Percentiles rank a stretch among this genome's conserved stretches.
Evolutionary conservation across 805 yeast species (phyloP).

Genomic region (Hanseniaspora hatyaiensis): DNA sequence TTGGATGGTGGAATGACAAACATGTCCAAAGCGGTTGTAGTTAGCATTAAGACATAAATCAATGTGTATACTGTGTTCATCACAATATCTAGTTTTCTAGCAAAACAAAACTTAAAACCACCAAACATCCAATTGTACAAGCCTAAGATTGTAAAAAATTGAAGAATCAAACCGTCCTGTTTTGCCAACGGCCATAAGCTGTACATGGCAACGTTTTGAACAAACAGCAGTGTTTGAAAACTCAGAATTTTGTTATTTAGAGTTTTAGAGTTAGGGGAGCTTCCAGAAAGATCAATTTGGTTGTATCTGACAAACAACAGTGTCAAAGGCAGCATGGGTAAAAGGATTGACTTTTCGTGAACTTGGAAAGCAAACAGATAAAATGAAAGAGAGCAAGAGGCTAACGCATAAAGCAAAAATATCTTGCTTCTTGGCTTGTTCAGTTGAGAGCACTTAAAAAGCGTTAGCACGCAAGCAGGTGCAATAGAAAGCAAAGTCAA

Average conservation of each 20-base stretch:
- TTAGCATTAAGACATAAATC: constrained; percentile 22
- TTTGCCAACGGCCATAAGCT: constrained; percentile 79
- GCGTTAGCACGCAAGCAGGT: constrained; percentile 45
- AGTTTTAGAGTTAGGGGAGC: neutral
- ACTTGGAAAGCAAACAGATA: constrained; percentile 89
- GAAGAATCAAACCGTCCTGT: constrained; percentile 62
- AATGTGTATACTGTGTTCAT: constrained; percentile 19
- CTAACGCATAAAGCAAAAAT: constrained; percentile 58
- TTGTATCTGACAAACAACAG: constrained; percentile 33
- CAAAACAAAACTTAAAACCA: constrained; percentile 44
- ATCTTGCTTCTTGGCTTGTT: constrained; percentile 28
- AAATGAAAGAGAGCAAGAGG: constrained; percentile 77
- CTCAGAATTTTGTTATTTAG: neutral
- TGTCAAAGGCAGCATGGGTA: constrained; percentile 79
- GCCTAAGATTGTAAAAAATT: constrained; percentile 50
- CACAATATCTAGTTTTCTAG: constrained; percentile 23
- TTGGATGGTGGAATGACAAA: constrained; percentile 40
- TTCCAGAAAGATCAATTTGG: neutral
- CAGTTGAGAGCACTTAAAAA: constrained; percentile 35
- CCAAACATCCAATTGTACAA: constrained; percentile 75
- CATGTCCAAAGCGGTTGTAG: constrained; percentile 35
- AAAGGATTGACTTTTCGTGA: constrained; percentile 82
- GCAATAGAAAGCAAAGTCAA: constrained; percentile 43
- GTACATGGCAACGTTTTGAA: constrained; percentile 70
- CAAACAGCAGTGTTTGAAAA: constrained; percentile 72